Evolutionary conservation across 108 stramenopile genomes (phyloP), one percentile per base, ranked within the genome.

Genomic region (Nitzschia sp.): DNA sequence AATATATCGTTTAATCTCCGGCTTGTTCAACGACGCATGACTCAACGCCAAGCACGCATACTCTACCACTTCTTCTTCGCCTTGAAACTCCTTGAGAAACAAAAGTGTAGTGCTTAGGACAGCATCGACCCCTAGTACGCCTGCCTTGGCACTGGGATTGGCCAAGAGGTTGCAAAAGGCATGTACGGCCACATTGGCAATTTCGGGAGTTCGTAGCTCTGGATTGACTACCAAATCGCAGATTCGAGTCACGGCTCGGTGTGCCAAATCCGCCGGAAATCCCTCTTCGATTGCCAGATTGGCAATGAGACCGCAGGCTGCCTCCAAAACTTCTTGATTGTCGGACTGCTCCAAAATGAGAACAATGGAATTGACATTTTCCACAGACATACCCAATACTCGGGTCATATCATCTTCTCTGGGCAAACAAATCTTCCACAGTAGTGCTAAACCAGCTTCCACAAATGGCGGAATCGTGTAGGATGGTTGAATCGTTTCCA

Each of bases 381-480:
- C 71, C n/a, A 24, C 46, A 26, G 48, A 53, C n/a, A 0, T 0
- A 31, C 17, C 23, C 21, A 64, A 36, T 25, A 64, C 23, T 15
- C 46, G 47, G 15, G 24, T 33, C 26, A 36, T 48, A 31, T 63
- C 35, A 13, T 74, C 65, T 31, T 66, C 66, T 36, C 35, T 49
- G 26, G 65, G 73, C 18, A 66, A 53, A 32, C 73, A 66, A 42
- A 74, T 47, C 54, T 58, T 66, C 73, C 73, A 74, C 26, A 74
- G 45, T 23, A 72, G 35, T n/a, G 61, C 49, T 17, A 72, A 26
- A 15, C 47, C 53, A 17, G 71, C 61, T 56, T 64, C 62, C 2
- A 61, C 62, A 13, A 36, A 24, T 29, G 71, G 31, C 2, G 60
- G 60, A 21, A 13, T 35, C 9, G 21, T 17, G 9, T 61, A 17